A percentile compares a stretch with the other conserved stretches of the same genome.
These are phyloP conservation scores for Baorangia bicolor DNA, from an alignment of 768 basidiomycete species.

Conservation along the genomic window DNA sequence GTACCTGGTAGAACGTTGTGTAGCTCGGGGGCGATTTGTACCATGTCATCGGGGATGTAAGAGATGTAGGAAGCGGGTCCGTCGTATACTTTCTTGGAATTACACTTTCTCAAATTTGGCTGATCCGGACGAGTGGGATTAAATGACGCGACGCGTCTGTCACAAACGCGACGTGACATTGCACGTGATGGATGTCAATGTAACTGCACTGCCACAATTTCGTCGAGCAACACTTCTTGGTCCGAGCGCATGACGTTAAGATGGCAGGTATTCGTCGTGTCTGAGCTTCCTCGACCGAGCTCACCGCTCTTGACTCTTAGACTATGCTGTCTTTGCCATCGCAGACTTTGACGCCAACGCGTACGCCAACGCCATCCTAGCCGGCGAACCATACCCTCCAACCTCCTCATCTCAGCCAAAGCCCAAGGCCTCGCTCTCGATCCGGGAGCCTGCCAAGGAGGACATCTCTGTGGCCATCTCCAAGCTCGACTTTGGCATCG, in stretches of 20 bases:
- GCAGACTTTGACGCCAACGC: constrained; percentile 82
- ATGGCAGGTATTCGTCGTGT: constrained; percentile 24
- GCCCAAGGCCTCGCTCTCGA: constrained; percentile 22
- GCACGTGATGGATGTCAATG: constrained; percentile 23
- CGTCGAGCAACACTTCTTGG: background rate
- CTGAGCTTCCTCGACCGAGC: background rate
- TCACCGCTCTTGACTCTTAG: constrained; percentile 34
- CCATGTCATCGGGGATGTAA: constrained; percentile 18
- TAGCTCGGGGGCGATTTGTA: constrained; percentile 23
- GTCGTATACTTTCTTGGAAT: constrained; percentile 24
- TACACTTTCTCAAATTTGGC: background rate
- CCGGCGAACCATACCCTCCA: constrained; percentile 73
- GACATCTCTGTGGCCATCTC: constrained; percentile 89
- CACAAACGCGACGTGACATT: constrained; percentile 30
- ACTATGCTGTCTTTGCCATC: constrained; percentile 73
- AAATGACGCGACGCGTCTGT: constrained; percentile 25
- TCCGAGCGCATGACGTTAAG: background rate
- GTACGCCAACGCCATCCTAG: constrained; percentile 88
- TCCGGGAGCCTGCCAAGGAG: constrained; percentile 64
- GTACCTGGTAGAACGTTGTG: constrained; percentile 16
- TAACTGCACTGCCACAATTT: constrained; percentile 21
- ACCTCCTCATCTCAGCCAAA: constrained; percentile 31
- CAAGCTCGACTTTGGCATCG: constrained; percentile 83
- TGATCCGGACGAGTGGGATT: background rate
- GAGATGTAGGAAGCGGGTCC: background rate